Conservation (phyloP, 163 green algal genomes). For the Chlamydomonas reinhardtii region DNA sequence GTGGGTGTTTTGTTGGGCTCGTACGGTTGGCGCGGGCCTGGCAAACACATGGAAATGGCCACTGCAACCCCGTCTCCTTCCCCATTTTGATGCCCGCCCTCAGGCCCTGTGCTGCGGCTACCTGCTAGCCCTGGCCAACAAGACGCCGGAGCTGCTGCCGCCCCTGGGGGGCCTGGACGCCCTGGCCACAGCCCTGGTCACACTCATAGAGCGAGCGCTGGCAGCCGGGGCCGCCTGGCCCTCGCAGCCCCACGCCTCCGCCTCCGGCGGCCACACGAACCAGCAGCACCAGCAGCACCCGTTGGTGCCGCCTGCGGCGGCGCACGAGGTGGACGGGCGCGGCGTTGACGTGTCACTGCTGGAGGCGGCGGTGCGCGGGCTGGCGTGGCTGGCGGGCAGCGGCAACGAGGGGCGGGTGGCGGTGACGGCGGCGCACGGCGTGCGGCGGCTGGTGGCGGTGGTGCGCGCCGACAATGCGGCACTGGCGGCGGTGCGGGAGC, state of each 20-base stretch:
- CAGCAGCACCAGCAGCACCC: too few species aligned
- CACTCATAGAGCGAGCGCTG: constrained; percentile 23
- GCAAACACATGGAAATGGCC: too few species aligned
- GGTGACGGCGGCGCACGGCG: constrained; percentile 7
- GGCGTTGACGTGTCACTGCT: constrained; percentile 52
- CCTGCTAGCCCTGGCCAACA: constrained; percentile 7
- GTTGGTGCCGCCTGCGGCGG: neutral
- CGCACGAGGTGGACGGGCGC: constrained; percentile 1
- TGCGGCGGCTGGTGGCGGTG: constrained; percentile 54
- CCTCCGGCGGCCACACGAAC: too few species aligned
- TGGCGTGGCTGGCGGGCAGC: constrained; percentile 41
- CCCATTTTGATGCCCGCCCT: too few species aligned
- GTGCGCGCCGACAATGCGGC: constrained; percentile 54
- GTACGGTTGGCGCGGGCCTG: too few species aligned
- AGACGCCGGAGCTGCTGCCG: neutral
- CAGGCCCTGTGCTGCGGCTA: constrained; percentile 33
- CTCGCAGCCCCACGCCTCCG: neutral
- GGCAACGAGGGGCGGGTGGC: constrained; percentile 39
- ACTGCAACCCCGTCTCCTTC: too few species aligned
- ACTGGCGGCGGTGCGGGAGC: constrained; percentile 41
- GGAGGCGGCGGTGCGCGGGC: constrained; percentile 50
- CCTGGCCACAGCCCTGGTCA: neutral
- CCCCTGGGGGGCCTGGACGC: constrained; percentile 34
- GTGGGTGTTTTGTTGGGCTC: too few species aligned
- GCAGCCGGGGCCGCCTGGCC: constrained; percentile 18